Conservation (phyloP, 2,329 filamentous ascomycete species). For the Chrysoporthe cubensis region DNA sequence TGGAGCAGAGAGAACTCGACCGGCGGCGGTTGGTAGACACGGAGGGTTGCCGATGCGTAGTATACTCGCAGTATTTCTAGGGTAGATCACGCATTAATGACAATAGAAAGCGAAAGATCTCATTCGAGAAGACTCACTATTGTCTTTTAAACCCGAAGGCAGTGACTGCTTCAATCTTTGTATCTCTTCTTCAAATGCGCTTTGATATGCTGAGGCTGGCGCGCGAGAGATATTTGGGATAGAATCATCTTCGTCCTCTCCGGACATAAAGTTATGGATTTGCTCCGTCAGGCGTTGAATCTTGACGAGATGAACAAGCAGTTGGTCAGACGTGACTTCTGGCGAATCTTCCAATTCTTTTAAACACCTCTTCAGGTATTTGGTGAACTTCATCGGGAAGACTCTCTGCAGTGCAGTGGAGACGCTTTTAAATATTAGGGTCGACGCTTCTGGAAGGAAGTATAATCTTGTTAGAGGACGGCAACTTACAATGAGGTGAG, state of each 20-base stretch:
- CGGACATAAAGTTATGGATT: constrained; percentile 47
- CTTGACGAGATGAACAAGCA: constrained; percentile 51
- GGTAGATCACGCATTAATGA: not conserved
- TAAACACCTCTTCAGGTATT: constrained; percentile 57
- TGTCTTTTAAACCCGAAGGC: constrained; percentile 40
- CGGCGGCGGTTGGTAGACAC: constrained; percentile 52
- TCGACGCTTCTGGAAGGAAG: not conserved
- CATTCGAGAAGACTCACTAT: constrained; percentile 39
- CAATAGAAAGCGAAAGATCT: not conserved
- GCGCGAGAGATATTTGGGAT: constrained; percentile 43
- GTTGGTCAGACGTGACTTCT: constrained; percentile 52
- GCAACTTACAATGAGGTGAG: constrained; percentile 54
- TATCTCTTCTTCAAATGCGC: constrained; percentile 51
- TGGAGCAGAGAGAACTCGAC: constrained; percentile 47
- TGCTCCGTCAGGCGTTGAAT: constrained; percentile 56
- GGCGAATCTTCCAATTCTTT: constrained; percentile 45
- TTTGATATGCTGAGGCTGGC: constrained; percentile 49
- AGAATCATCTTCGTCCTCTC: constrained; percentile 41
- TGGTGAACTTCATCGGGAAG: constrained; percentile 55
- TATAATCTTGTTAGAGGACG: not conserved
- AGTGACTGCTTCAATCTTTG: constrained; percentile 45
- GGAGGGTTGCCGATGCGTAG: constrained; percentile 46
- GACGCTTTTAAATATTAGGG: constrained; percentile 38
- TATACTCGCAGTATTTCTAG: constrained; percentile 46
- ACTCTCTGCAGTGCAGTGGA: constrained; percentile 48